phyloP scores from a whole-genome alignment of 805 yeast genomes.

The Candida incommunis region DNA sequence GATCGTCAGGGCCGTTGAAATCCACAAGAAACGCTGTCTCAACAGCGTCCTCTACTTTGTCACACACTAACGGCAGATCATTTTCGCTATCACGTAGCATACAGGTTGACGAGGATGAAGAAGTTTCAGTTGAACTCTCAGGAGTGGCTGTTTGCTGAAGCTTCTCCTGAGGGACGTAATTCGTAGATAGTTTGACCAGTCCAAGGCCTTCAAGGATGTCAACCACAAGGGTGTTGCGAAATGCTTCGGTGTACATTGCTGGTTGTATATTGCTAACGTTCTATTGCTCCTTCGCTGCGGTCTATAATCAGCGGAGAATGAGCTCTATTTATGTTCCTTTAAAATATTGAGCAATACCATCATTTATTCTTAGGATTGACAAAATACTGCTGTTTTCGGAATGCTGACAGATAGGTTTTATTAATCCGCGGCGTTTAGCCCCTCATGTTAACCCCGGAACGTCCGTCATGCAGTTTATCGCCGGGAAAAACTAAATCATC shows the following conservation, averaged over 20 bases:
- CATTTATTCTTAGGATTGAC: too few relatives aligned
- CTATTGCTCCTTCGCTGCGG: too few relatives aligned
- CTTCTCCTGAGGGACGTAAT: conserved; percentile 2
- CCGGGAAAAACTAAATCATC: too few relatives aligned
- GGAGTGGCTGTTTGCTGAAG: not conserved
- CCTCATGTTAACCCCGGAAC: too few relatives aligned
- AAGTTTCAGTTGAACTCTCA: not conserved
- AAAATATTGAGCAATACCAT: too few relatives aligned
- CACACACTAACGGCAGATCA: not conserved
- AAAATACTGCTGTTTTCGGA: too few relatives aligned
- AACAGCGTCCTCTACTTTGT: not conserved
- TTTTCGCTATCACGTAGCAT: not conserved
- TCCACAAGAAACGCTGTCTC: conserved; percentile 11
- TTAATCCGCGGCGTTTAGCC: too few relatives aligned
- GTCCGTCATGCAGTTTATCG: too few relatives aligned
- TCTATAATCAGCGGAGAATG: too few relatives aligned
- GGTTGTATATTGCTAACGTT: too few relatives aligned
- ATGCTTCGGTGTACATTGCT: not conserved
- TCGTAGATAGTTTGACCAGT: conserved; percentile 3
- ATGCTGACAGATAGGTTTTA: too few relatives aligned
- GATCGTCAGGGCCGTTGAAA: conserved; percentile 20
- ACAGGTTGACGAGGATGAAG: not conserved
- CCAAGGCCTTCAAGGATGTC: conserved; percentile 8
- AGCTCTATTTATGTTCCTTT: too few relatives aligned
- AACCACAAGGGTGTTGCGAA: conserved; percentile 6